Base-by-base conservation (phyloP, 1,139 yeast genomes). In the Hyphopichia buzzinii region DNA sequence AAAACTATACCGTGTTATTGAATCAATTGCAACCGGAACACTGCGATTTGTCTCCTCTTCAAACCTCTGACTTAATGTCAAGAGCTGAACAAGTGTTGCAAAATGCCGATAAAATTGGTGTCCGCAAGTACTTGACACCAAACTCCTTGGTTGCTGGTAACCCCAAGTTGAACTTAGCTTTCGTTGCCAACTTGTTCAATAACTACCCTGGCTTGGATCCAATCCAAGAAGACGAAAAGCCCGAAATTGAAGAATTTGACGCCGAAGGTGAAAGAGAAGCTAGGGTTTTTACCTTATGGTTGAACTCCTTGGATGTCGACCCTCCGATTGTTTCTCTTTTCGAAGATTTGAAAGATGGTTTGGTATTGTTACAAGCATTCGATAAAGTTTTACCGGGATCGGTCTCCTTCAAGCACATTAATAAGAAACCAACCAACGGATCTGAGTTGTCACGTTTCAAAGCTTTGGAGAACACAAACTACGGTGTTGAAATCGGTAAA, bases 251-350 rank as follows among this genome's bases (percentile, higher is more conserved):
- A 59, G 98, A 89, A 49, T 92, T 94, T 54, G 99, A 92, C 59
- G 98, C 98, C 13, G 98, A 94, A 67, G 99, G 99, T 44, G 99
- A 92, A 67, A 84, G 98, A 67, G 99, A 92, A 68, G 98, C 98
- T 1, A 81, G 99, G 59, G 99, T 92, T 4, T 92, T 92, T 65
- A 94, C 98, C 10, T 72, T 92, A 52, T 92, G 98, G 98, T 79
- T 92, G 56, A 92, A 92, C 64, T 88, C 97, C 1, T 76, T 92
- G 53, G 97, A 94, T 51, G 97, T 92, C 13, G 94, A 90, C 45
- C 97, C 97, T 21, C 87, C 96, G 17, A 90, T 92, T 43, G 89
- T 88, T 33, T 83, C 87, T 17, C 71, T 92, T 51, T 92, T 92
- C 52, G 97, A 92, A 63, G 98, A 92, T 59, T 77, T 92, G 57